Base-by-base conservation (phyloP, 2,329 filamentous ascomycete species). In the Penicillium sp. region DNA sequence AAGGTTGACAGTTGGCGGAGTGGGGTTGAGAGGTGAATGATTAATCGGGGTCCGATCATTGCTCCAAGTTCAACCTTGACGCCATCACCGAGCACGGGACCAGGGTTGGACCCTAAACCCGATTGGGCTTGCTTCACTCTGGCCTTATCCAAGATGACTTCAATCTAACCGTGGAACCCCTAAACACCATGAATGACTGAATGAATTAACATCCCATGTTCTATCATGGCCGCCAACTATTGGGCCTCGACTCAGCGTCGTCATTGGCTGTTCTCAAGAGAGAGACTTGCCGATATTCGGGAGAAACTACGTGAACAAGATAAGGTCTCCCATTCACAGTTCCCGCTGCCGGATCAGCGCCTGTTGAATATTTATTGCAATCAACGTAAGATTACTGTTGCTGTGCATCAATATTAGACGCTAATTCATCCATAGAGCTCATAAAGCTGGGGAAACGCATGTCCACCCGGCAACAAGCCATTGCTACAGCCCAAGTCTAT, bases 401-500 rank as follows among this genome's bases (percentile, higher is more conserved):
- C 31, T 21, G 49, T 26, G 33, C 27, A 27, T 10, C 16, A 7
- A 24, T 35, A 22, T 1, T 13, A 24, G 5, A 24, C 11, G 16
- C 33, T 26, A 22, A 27, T 35, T 53, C 26, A 57, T 45, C 2
- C 1, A 3, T 31, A 93, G 90, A 96, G 75, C 82, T 98, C 55
- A 84, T 86, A 60, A 90, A 92, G 59, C 83, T 99, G 59, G 91
- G 87, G 46, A 93, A 95, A 75, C 88, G 93, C 33, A 86, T 97
- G 71, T 87, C 84, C 47, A 85, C 95, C 52, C 87, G 93, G 56
- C 95, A 99, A 74, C 95, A 98, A 78, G 90, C 91, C 53, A 84
- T 98, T 66, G 93, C 95, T 26, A 98, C 95, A 0, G 93, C 95
- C 19, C 93, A 98, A 71, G 84, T 97, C 64, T 99, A 98, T 77